Evolutionary conservation across 805 yeast species (phyloP), one percentile per base, ranked within the genome.

Genomic region (Barnettozyma californica): DNA sequence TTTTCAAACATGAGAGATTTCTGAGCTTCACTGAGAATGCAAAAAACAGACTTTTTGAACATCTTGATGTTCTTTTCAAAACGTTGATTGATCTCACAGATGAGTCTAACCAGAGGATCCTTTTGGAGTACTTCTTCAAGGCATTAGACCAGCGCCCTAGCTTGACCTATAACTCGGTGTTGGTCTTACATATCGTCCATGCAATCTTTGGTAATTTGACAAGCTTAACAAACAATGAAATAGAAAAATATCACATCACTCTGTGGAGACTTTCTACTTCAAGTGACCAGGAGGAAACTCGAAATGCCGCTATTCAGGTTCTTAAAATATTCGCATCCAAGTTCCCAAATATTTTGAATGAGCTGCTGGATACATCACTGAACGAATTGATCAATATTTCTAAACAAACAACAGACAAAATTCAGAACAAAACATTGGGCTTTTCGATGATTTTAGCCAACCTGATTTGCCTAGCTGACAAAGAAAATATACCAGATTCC

Each of bases 401-500:
- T 8, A 59, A 66, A 34, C 60, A 47, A 6, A 47, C 57, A 1
- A 54, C 61, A 2, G 57, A 52, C 11, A 58, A 60, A 42, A 53
- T 56, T 7, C 61, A 67, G 25, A 53, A 61, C 14, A 66, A 57
- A 42, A 61, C 68, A 11, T 73, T 72, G 51, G 76, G 77, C 0
- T 62, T 65, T 50, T 66, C 75, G 0, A 56, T 69, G 37, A 55
- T 70, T 10, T 60, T 73, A 18, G 67, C 76, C 2, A 69, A 62
- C 44, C 43, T 70, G 23, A 59, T 70, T 2, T 58, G 61, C 9
- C 51, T 61, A 6, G 66, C 73, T 1, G 66, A 67, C 35, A 64
- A 64, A 31, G 73, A 71, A 44, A 74, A 71, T 54, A 76, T 76
- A 6, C 67, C 81, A 3, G 64, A 68, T 34, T 73, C 70, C 27